A percentile compares a stretch with the other conserved stretches of the same genome.
phyloP scores from a whole-genome alignment of 108 stramenopile genomes.

The Fragilariopsis cylindrus region DNA sequence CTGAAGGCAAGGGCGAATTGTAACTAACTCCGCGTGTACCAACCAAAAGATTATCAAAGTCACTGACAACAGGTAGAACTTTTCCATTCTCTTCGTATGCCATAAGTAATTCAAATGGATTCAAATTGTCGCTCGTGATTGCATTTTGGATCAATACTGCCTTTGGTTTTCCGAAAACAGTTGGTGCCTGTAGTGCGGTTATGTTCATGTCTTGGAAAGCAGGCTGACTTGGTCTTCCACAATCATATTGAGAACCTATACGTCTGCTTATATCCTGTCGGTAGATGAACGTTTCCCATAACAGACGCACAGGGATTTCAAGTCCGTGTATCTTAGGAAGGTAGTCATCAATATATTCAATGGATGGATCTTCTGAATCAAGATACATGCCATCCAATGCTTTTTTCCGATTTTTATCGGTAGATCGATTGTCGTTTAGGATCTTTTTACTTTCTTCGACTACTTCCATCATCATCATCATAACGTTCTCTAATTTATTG shows the following conservation, averaged over 20 bases:
- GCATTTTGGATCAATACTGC: slow-evolving; percentile 34
- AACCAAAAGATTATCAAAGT: slow-evolving; percentile 61
- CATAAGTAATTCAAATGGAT: slow-evolving; percentile 49
- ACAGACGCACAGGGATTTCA: too few species aligned
- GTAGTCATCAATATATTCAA: too few species aligned
- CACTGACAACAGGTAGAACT: slow-evolving; percentile 60
- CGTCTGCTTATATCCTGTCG: too few species aligned
- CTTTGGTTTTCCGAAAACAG: background rate
- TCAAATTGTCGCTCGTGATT: slow-evolving; percentile 31
- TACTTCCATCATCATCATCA: background rate
- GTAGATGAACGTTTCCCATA: too few species aligned
- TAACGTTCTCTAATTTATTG: slow-evolving; percentile 11
- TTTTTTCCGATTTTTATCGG: too few species aligned
- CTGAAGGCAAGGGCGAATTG: slow-evolving; percentile 41
- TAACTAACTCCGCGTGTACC: slow-evolving; percentile 47
- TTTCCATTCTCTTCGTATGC: slow-evolving; percentile 57
- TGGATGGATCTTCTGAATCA: too few species aligned
- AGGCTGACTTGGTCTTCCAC: slow-evolving; percentile 44
- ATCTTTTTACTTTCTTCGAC: too few species aligned
- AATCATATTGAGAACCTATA: slow-evolving; percentile 32
- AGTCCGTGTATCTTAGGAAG: too few species aligned
- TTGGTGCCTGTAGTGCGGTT: slow-evolving; percentile 32
- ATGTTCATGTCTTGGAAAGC: slow-evolving; percentile 61
- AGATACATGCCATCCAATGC: too few species aligned
- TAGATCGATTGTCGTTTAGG: too few species aligned